Base-by-base conservation (phyloP, 1,284 basidiomycete species). In the Ustilago shanxiensis region DNA sequence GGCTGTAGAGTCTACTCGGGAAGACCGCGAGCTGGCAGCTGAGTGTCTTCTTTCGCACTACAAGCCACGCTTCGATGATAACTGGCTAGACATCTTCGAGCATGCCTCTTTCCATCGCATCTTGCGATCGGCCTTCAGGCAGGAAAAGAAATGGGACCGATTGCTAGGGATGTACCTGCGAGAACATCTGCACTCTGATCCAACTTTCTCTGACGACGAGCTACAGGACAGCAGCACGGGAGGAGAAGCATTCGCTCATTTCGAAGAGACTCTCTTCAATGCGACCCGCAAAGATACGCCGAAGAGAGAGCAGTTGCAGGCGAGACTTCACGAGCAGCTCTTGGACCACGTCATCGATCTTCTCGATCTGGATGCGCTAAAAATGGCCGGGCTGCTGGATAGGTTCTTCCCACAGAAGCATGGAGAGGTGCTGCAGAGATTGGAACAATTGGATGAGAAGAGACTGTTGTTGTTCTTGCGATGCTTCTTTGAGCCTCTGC, bases 31-130 rank as follows among this genome's bases (percentile, higher is more conserved):
- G 83, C 90, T 99, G 2, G 97, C 96, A 0, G 91, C 92, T 2
- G 97, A 99, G 87, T 98, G 92, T 85, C 90, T 99, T n/a, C 89
- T 99, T 5, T 98, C 96, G 0, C 90, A 90, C 0, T 97, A 98
- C 85, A 94, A 91, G 39, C 95, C 95, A 0, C 90, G 92, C 65
- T 91, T 95, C 66, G 89, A 89, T 75, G 91, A 92, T 22, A 88
- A 88, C 16, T 89, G 96, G 72, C 87, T 93, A 31, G 84, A 85
- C 10, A 87, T 93, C 1, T 95, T 99, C 81, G 91, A 93, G 83
- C 81, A 88, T 18, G 95, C 96, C 1, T 91, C 92, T 0, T 99
- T 99, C 87, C 95, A 91, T 86, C 91, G 94, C 49, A 95, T 99
- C 68, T 88, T 99, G 24, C 91, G 94, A 33, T 89, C 90, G 0